Conservation (phyloP, 345 rosid species). For the Dipteronia dyeriana region DNA sequence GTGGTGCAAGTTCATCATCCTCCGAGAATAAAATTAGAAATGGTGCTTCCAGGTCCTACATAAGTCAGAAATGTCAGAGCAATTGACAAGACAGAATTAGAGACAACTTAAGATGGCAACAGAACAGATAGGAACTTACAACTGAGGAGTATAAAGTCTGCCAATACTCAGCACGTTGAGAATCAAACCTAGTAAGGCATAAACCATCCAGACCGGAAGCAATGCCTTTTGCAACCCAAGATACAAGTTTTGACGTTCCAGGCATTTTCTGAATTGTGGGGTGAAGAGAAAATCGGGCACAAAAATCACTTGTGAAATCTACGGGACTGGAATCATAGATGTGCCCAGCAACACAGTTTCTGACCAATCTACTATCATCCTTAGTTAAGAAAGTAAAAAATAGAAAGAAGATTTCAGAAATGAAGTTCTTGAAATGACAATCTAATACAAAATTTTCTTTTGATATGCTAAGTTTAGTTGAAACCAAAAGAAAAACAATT, state of each 20-base stretch:
- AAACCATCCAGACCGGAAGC: constrained; percentile 79
- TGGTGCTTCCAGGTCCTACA: constrained; percentile 77
- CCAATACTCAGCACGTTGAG: constrained; percentile 92
- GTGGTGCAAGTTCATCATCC: constrained; percentile 73
- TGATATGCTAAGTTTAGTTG: not conserved
- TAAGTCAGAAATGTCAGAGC: constrained; percentile 12
- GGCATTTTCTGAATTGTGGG: constrained; percentile 68
- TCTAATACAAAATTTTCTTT: not conserved
- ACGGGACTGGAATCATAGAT: constrained; percentile 87
- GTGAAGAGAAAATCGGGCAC: constrained; percentile 64
- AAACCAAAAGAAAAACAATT: constrained; percentile 10
- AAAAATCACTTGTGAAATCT: constrained; percentile 84
- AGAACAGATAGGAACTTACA: constrained; percentile 49
- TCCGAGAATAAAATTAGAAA: constrained; percentile 84
- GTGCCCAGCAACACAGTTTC: constrained; percentile 80
- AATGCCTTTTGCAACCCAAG: constrained; percentile 81
- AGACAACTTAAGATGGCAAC: constrained; percentile 12
- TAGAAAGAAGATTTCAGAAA: constrained; percentile 7
- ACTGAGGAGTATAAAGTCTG: constrained; percentile 70
- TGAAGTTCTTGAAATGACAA: not conserved
- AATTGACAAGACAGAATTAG: constrained; percentile 7
- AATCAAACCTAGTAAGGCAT: constrained; percentile 80
- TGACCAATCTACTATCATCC: constrained; percentile 71
- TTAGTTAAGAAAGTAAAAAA: constrained; percentile 31
- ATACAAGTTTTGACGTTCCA: constrained; percentile 65